These are phyloP conservation scores for Blastocystis sp. DNA, from an alignment of 352 stramenopile genomes.

Conservation along the genomic window DNA sequence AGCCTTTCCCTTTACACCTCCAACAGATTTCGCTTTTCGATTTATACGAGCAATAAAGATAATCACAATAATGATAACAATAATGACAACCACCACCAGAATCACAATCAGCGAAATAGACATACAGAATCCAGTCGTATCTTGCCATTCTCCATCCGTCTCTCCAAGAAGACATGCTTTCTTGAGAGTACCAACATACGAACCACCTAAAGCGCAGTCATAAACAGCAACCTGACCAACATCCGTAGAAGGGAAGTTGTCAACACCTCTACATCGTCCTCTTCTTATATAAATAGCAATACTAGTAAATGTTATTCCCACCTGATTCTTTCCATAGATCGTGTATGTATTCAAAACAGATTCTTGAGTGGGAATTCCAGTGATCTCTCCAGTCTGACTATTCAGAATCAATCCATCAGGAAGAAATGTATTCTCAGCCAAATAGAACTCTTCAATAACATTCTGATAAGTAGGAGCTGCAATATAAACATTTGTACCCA, in stretches of 20 bases:
- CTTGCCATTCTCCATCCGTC: not conserved
- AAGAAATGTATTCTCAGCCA: not conserved
- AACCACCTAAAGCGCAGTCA: not conserved
- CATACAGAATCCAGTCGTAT: slow-evolving; percentile 1
- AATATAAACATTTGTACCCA: not conserved
- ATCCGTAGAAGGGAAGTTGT: not conserved
- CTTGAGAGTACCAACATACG: slow-evolving; percentile 3
- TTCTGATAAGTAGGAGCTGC: not conserved
- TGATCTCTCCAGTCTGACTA: not conserved
- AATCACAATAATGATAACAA: not conserved
- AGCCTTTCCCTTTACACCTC: slow-evolving; percentile 5
- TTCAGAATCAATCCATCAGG: not conserved
- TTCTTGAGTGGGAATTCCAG: not conserved
- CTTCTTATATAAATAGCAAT: slow-evolving; percentile 1
- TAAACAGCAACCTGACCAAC: not conserved
- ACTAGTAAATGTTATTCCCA: not conserved
- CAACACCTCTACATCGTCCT: not conserved
- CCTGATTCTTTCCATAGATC: slow-evolving; percentile 36
- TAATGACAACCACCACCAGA: not conserved
- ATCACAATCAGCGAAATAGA: not conserved
- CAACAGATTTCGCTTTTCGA: not conserved
- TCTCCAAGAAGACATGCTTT: not conserved
- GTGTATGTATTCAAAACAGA: not conserved
- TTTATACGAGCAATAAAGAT: not conserved
- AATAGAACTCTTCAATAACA: slow-evolving; percentile 7